Base-by-base conservation (phyloP, 2,329 filamentous ascomycete species). In the Stachybotrys chlorohalonatus region DNA sequence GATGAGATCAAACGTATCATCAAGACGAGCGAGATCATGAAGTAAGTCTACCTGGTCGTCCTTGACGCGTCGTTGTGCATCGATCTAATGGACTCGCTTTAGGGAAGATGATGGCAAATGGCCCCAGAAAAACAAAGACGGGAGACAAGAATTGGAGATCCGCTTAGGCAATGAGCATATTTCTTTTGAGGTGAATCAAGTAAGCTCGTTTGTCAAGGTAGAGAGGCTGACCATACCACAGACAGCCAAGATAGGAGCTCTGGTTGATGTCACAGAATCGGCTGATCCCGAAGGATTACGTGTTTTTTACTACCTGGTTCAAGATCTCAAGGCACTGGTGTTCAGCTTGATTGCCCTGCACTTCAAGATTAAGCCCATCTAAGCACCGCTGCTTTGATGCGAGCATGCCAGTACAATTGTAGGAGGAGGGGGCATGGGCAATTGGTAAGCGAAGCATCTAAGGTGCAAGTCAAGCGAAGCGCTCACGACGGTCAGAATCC, bases 51-150 rank as follows among this genome's bases (percentile, higher is more conserved):
- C 13, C 36, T 5, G 2, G 8, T 32, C 47, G 47, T 51, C 16
- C 16, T 31, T 17, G 7, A 51, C n/a, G 9, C 31, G 30, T 15
- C 30, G 32, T 24, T 24, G 13, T 61, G n/a, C 47, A 52, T 42
- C 32, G 31, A 13, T 17, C 55, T 30, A 17, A 31, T 13, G 7
- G 45, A 13, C 11, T 17, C 13, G 6, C 16, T 42, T 42, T 42
- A 95, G 90, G 77, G 94, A 99, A 84, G 94, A 99, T 68, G 94
- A 99, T 70, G 89, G 86, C 31, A 96, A 96, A 70, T 99, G 94
- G 94, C 94, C 94, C 1, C 90, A 95, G 72, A 99, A 97, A 82
- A 99, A 99, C 76, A 97, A 97, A 75, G 94, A 99, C 65, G 94
- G 94, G 42, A 84, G 93, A 59, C 94, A 99, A 70, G 94, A 99